Conservation (phyloP, 306 rosid genomes). For the Vigna hirtella region DNA sequence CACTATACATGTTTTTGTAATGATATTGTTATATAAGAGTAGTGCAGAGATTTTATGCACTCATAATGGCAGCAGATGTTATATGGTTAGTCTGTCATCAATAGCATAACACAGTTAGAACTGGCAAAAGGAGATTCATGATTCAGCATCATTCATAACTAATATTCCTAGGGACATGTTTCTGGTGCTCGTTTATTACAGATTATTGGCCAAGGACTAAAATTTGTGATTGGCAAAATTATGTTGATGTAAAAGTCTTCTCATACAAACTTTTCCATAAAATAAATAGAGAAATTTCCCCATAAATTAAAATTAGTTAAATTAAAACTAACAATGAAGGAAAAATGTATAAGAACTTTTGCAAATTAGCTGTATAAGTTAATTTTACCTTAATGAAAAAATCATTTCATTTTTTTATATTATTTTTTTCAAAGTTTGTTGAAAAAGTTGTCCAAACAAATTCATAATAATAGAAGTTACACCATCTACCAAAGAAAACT, state of each 20-base stretch:
- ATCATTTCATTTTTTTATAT: too few relatives aligned
- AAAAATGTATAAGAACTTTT: too few relatives aligned
- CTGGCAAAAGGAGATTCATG: neutral
- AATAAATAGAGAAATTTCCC: too few relatives aligned
- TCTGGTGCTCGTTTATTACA: neutral
- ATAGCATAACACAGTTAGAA: neutral
- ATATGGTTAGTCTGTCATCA: neutral
- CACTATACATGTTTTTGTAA: neutral
- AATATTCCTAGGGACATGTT: neutral
- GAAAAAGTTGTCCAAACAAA: too few relatives aligned
- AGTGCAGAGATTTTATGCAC: neutral
- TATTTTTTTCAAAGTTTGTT: too few relatives aligned
- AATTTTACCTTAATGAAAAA: too few relatives aligned
- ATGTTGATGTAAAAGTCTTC: neutral
- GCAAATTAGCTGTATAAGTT: too few relatives aligned
- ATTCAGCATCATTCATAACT: neutral
- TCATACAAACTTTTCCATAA: too few relatives aligned
- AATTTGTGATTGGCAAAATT: neutral
- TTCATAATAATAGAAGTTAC: neutral
- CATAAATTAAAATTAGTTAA: too few relatives aligned
- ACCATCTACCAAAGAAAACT: neutral
- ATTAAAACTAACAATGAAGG: too few relatives aligned
- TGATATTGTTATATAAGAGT: neutral
- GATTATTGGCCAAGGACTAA: neutral
- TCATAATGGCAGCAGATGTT: constrained; percentile 8